Conservation (phyloP, 1,284 basidiomycete genomes). For the Puccinia sorghi region DNA sequence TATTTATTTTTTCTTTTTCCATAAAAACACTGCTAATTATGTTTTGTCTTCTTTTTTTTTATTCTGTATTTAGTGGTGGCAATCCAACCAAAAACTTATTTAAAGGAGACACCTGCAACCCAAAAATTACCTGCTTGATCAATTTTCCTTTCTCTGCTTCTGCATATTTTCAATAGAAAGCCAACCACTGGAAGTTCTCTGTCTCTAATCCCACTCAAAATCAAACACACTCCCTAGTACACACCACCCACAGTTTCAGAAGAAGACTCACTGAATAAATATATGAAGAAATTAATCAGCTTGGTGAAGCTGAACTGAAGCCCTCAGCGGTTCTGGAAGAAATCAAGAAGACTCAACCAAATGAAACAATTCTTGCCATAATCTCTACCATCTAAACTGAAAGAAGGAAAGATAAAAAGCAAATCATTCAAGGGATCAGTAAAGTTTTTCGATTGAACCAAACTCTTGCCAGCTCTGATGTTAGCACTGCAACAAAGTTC, state of each 20-base stretch:
- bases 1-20: too few species aligned
- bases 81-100: too few species aligned
- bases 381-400: background rate
- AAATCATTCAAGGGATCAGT: background rate
- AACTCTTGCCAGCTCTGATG: background rate
- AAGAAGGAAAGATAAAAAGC: background rate
- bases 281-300: background rate
- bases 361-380: background rate
- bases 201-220: background rate
- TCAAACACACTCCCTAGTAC: background rate
- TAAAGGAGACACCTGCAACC: too few species aligned
- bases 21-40: too few species aligned
- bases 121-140: too few species aligned
- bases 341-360: background rate
- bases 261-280: background rate
- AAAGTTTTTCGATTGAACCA: background rate
- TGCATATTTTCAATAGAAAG: background rate
- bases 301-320: background rate
- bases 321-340: background rate
- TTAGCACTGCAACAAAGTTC: background rate
- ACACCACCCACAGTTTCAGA: background rate
- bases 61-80: too few species aligned
- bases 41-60: too few species aligned
- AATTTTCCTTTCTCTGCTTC: background rate
- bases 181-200: background rate